These are phyloP conservation scores for Mycosphaerelloides madeirae DNA, from an alignment of 2,329 filamentous ascomycete species.

Conservation along the genomic window DNA sequence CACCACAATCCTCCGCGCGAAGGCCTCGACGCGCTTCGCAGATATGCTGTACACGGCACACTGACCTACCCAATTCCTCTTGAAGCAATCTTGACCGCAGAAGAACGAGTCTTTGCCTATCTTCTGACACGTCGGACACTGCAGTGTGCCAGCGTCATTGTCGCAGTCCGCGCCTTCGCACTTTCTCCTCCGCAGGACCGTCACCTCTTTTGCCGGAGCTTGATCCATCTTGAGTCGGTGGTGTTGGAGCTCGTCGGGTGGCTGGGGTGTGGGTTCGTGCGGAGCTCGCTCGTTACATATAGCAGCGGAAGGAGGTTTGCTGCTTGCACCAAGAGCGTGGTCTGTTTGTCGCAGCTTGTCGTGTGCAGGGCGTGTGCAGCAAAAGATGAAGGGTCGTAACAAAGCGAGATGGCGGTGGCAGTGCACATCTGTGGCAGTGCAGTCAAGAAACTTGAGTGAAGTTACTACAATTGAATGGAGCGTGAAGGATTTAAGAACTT, in stretches of 20 bases:
- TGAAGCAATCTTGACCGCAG: constrained; percentile 98
- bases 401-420: no score
- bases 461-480: no score
- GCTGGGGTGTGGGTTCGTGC: background rate
- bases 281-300: no score
- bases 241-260: background rate
- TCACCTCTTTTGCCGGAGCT: constrained; percentile 32
- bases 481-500: no score
- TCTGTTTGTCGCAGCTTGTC: no score
- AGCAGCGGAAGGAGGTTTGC: background rate
- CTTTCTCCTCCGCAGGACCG: constrained; percentile 53
- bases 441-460: no score
- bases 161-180: constrained; percentile 80
- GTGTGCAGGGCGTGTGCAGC: no score
- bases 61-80: constrained; percentile 83
- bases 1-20: constrained; percentile 14
- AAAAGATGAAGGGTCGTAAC: no score
- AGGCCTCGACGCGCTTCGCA: background rate
- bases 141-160: constrained; percentile 78
- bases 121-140: constrained; percentile 94
- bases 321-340: no score
- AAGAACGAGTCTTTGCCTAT: constrained; percentile 88
- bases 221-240: constrained; percentile 22
- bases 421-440: no score
- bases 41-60: constrained; percentile 7